Conservation (phyloP, 2,329 filamentous ascomycete species). For the Chaetomium olivaceum region DNA sequence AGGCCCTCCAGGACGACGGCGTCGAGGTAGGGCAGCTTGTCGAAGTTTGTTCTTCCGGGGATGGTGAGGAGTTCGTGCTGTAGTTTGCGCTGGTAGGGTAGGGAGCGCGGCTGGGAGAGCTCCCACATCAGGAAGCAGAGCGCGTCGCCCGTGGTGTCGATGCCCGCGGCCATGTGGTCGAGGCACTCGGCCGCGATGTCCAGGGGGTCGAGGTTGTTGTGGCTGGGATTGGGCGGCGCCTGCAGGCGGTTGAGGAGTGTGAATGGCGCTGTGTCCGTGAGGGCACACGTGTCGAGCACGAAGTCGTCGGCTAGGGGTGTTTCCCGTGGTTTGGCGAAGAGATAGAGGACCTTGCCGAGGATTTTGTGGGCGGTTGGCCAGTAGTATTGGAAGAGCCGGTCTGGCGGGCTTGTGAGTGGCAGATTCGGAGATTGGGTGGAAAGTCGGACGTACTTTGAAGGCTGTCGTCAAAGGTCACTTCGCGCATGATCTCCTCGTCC, state of each 20-base stretch:
- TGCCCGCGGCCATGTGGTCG: constrained; percentile 71
- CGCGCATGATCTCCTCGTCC: constrained; percentile 68
- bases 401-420: constrained; percentile 38
- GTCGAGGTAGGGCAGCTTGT: constrained; percentile 60
- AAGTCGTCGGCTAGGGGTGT: constrained; percentile 61
- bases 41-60: constrained; percentile 44
- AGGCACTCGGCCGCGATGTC: constrained; percentile 68
- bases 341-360: constrained; percentile 47
- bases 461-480: constrained; percentile 67
- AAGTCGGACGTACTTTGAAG: constrained; percentile 58
- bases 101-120: constrained; percentile 60
- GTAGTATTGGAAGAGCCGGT: constrained; percentile 61
- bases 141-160: constrained; percentile 70
- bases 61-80: constrained; percentile 50
- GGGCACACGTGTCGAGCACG: constrained; percentile 54
- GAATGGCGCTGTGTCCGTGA: constrained; percentile 51
- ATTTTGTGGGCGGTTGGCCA: constrained; percentile 53
- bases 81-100: constrained; percentile 53
- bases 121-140: constrained; percentile 73
- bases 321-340: constrained; percentile 55
- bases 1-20: constrained; percentile 64
- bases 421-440: neutral
- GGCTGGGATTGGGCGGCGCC: constrained; percentile 22
- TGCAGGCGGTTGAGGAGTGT: constrained; percentile 61
- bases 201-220: constrained; percentile 47